Conservation (phyloP, 2,329 filamentous ascomycete genomes). For the Pyrenophora graminea region DNA sequence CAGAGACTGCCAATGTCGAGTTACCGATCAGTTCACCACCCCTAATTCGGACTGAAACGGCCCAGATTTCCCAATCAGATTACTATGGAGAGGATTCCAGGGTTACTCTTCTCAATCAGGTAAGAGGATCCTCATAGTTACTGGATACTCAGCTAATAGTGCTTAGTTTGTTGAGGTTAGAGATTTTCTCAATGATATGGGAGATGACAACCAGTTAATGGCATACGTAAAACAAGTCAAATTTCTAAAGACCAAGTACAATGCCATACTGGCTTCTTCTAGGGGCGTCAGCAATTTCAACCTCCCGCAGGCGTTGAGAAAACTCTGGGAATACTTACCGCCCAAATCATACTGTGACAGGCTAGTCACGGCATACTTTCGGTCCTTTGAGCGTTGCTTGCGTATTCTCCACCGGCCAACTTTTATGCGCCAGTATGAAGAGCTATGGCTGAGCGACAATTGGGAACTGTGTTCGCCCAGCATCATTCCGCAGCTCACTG, state of each 20-base stretch:
- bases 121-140: slow-evolving; percentile 1
- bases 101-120: slow-evolving; percentile 29
- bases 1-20: not conserved
- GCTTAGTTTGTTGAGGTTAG: slow-evolving; percentile 24
- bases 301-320: slow-evolving; percentile 22
- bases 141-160: slow-evolving; percentile 5
- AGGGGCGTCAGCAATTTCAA: slow-evolving; percentile 9
- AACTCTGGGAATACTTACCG: slow-evolving; percentile 25
- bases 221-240: slow-evolving; percentile 23
- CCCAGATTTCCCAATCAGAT: slow-evolving; percentile 22
- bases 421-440: slow-evolving; percentile 29
- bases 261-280: slow-evolving; percentile 13
- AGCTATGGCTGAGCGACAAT: slow-evolving; percentile 22
- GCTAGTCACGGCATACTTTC: slow-evolving; percentile 24
- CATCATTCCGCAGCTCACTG: slow-evolving; percentile 29
- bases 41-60: slow-evolving; percentile 23
- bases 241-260: slow-evolving; percentile 21
- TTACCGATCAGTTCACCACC: not conserved
- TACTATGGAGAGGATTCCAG: slow-evolving; percentile 29
- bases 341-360: slow-evolving; percentile 28
- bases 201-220: slow-evolving; percentile 18
- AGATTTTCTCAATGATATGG: slow-evolving; percentile 19
- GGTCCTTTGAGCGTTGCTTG: slow-evolving; percentile 31
- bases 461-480: slow-evolving; percentile 21
- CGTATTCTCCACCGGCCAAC: slow-evolving; percentile 31